Evolutionary conservation across 2,329 filamentous ascomycete species (phyloP).

Genomic region (Aspergillus ruber): DNA sequence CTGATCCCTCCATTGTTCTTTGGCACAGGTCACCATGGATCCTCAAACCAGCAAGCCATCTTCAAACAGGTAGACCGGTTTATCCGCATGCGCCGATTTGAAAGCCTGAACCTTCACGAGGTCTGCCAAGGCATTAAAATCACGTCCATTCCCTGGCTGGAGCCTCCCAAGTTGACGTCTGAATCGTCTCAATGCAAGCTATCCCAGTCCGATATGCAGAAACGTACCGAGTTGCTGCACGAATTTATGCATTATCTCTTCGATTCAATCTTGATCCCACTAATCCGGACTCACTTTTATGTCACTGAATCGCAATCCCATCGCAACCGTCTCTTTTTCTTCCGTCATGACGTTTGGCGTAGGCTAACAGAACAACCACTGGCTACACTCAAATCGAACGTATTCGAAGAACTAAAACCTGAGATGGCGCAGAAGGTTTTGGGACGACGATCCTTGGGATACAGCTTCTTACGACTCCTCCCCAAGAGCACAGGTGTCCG

Average conservation of each 20-base stretch:
- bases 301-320: slow-evolving; percentile 83
- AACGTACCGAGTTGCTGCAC: slow-evolving; percentile 69
- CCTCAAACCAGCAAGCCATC: slow-evolving; percentile 57
- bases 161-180: slow-evolving; percentile 39
- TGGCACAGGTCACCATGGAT: slow-evolving; percentile 51
- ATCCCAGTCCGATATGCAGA: slow-evolving; percentile 64
- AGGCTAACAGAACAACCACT: slow-evolving; percentile 68
- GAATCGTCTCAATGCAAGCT: slow-evolving; percentile 44
- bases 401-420: slow-evolving; percentile 71
- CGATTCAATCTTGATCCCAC: slow-evolving; percentile 81
- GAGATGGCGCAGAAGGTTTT: slow-evolving; percentile 54
- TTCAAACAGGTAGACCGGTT: slow-evolving; percentile 70
- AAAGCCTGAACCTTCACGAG: slow-evolving; percentile 72
- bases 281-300: slow-evolving; percentile 84
- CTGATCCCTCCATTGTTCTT: slow-evolving; percentile 72
- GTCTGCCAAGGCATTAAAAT: slow-evolving; percentile 71
- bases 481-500: slow-evolving; percentile 73
- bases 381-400: slow-evolving; percentile 56
- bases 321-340: slow-evolving; percentile 80
- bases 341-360: slow-evolving; percentile 88
- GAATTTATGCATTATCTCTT: slow-evolving; percentile 91
- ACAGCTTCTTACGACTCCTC: slow-evolving; percentile 70
- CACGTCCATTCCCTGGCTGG: slow-evolving; percentile 65
- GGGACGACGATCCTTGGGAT: slow-evolving; percentile 60
- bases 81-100: slow-evolving; percentile 69